Evolutionary conservation across 1,284 basidiomycete genomes (phyloP).

Genomic region (Ustilago lituana): DNA sequence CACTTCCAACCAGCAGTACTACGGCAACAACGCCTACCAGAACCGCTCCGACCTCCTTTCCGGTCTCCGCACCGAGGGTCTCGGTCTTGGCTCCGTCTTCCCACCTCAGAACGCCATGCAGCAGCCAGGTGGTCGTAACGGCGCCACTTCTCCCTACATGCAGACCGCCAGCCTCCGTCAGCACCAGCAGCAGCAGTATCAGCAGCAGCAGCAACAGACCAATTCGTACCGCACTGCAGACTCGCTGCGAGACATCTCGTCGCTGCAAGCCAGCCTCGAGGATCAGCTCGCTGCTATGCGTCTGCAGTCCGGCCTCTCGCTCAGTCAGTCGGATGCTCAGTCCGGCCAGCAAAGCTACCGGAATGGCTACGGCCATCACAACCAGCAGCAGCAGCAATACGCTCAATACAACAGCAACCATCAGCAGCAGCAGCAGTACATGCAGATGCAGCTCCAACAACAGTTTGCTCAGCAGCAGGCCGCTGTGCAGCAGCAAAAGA

Average conservation of each 20-base stretch:
- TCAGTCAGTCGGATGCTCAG: slow-evolving; percentile 18
- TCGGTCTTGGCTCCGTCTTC: slow-evolving; percentile 42
- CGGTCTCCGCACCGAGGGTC: slow-evolving; percentile 55
- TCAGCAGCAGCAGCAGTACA: slow-evolving; percentile 47
- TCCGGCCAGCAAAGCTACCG: slow-evolving; percentile 24
- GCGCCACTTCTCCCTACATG: slow-evolving; percentile 11
- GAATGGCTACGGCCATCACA: slow-evolving; percentile 35
- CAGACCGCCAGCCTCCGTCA: slow-evolving; percentile 10
- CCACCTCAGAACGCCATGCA: slow-evolving; percentile 17
- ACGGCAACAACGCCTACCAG: slow-evolving; percentile 29
- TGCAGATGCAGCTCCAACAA: slow-evolving; percentile 53
- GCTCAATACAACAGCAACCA: slow-evolving; percentile 18
- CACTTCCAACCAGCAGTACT: slow-evolving; percentile 29
- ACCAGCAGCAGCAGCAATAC: slow-evolving; percentile 48
- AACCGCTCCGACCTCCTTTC: slow-evolving; percentile 50
- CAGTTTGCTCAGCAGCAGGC: slow-evolving; percentile 45
- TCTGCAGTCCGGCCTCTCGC: slow-evolving; percentile 36
- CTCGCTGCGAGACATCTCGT: slow-evolving; percentile 24
- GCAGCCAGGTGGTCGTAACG: slow-evolving; percentile 25
- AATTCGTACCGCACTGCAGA: slow-evolving; percentile 19
- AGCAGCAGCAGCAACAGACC: slow-evolving; percentile 22
- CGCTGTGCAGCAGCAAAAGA: slow-evolving; percentile 46
- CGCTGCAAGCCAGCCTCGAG: slow-evolving; percentile 45
- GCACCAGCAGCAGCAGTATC: slow-evolving; percentile 20
- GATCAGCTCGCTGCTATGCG: slow-evolving; percentile 55